phyloP scores from a whole-genome alignment of 352 stramenopile genomes.

The Phytophthora pluvialis region DNA sequence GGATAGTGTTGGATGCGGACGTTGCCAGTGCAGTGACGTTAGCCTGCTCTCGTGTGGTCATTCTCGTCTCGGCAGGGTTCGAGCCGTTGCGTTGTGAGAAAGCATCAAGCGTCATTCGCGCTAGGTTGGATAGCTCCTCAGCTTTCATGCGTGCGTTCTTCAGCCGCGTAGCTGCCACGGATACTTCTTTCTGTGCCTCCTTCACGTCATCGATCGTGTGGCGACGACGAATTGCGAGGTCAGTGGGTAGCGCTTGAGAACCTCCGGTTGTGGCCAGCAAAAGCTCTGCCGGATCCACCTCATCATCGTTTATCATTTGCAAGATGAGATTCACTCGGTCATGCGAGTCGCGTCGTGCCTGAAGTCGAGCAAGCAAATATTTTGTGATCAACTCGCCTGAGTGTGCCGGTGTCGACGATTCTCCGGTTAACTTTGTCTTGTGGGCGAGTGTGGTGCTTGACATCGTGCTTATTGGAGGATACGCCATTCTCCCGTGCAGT shows the following conservation, averaged over 20 bases:
- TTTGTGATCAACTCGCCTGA: slow-evolving; percentile 60
- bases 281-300: slow-evolving; percentile 61
- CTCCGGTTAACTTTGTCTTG: slow-evolving; percentile 17
- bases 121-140: slow-evolving; percentile 76
- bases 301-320: slow-evolving; percentile 74
- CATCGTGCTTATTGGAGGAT: slow-evolving; percentile 15
- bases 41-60: slow-evolving; percentile 16
- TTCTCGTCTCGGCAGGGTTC: slow-evolving; percentile 3
- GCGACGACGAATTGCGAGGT: slow-evolving; percentile 68
- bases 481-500: slow-evolving; percentile 21
- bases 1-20: slow-evolving; percentile 31
- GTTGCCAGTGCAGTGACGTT: slow-evolving; percentile 26
- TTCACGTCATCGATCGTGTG: slow-evolving; percentile 87
- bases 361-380: slow-evolving; percentile 76
- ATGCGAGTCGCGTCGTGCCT: slow-evolving; percentile 58
- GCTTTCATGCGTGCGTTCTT: slow-evolving; percentile 77
- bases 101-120: slow-evolving; percentile 69
- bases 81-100: slow-evolving; percentile 47
- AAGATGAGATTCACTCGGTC: slow-evolving; percentile 60
- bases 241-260: slow-evolving; percentile 39
- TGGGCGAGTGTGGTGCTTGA: slow-evolving; percentile 1
- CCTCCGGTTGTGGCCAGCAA: slow-evolving; percentile 23
- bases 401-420: slow-evolving; percentile 23
- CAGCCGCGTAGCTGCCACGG: slow-evolving; percentile 67
- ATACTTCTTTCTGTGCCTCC: slow-evolving; percentile 73